phyloP scores from a whole-genome alignment of 176 grass and related monocot species.

The Leersia perrieri region DNA sequence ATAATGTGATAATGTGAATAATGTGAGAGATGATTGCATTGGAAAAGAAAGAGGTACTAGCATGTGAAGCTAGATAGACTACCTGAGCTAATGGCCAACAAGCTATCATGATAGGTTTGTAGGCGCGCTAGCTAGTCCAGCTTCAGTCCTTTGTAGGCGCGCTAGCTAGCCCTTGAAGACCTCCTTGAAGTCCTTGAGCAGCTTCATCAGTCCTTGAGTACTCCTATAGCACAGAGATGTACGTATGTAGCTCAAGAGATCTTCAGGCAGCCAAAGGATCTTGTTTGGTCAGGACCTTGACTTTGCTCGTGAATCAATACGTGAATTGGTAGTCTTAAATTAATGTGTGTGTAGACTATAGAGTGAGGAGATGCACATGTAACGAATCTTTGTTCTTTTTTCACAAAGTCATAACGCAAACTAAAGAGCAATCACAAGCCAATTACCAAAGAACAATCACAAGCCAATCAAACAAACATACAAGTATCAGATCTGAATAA shows the following conservation, averaged over 20 bases:
- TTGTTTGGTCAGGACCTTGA: neutral
- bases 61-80: slow-evolving; percentile 36
- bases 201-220: too few species aligned
- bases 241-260: slow-evolving; percentile 18
- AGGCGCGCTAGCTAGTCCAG: neutral
- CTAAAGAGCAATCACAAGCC: neutral
- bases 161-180: neutral
- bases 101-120: slow-evolving; percentile 23
- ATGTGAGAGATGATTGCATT: slow-evolving; percentile 31
- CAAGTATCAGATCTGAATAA: too few species aligned
- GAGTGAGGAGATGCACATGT: neutral
- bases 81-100: slow-evolving; percentile 14
- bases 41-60: slow-evolving; percentile 4
- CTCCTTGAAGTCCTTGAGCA: slow-evolving; percentile 1
- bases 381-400: neutral
- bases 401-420: neutral
- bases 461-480: too few species aligned
- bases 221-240: neutral
- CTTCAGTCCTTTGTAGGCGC: neutral
- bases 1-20: too few species aligned
- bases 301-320: neutral
- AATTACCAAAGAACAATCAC: neutral
- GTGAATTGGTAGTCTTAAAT: neutral
- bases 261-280: slow-evolving; percentile 33
- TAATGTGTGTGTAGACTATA: neutral